Conservation (phyloP, 371 early-diverging fungal genomes). For the Actinomucor elegans region DNA sequence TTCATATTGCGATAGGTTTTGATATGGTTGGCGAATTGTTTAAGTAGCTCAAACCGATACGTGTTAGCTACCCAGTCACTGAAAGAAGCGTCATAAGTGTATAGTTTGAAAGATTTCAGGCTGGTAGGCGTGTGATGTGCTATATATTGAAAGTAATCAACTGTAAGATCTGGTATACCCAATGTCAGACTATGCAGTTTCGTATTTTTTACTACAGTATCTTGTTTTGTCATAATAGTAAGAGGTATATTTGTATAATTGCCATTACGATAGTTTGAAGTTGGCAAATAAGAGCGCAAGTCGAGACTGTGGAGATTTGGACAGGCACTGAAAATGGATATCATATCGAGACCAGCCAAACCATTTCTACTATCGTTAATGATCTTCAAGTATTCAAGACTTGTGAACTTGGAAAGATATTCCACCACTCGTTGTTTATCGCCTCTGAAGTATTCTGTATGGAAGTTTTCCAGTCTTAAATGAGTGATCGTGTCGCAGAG, state of each 20-base stretch:
- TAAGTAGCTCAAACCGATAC: no score
- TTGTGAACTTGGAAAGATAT: background rate
- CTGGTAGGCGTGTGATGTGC: no score
- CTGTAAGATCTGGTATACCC: background rate
- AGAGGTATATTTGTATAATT: no score
- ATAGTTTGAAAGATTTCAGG: no score
- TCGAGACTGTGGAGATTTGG: background rate
- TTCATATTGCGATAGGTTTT: no score
- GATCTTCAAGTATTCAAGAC: background rate
- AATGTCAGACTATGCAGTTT: background rate
- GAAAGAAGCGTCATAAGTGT: no score
- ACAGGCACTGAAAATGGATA: background rate
- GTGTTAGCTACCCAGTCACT: no score
- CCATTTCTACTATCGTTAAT: background rate
- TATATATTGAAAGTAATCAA: no score
- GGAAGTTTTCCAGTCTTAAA: background rate
- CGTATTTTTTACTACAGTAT: background rate
- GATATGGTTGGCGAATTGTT: no score
- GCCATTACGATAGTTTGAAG: no score
- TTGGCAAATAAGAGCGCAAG: background rate
- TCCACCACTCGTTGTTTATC: background rate
- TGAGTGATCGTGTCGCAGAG: background rate
- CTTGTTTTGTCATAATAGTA: no score
- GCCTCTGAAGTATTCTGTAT: background rate
- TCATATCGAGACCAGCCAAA: background rate